Conservation (phyloP, 257 asterid species). For the Paraleonurus japonicus region DNA sequence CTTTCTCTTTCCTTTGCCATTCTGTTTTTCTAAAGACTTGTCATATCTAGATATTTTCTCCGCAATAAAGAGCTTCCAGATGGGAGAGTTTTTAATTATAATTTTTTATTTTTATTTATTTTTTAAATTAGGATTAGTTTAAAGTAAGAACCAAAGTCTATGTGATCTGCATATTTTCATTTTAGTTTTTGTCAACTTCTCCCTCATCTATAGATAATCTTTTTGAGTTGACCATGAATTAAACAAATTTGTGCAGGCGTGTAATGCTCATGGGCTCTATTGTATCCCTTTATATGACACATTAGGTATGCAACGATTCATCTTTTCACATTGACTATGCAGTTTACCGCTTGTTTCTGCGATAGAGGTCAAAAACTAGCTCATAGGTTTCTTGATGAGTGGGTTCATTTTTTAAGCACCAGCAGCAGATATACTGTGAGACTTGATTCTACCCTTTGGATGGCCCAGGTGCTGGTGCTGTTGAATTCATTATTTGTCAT, state of each 20-base stretch:
- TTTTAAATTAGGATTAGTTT: not conserved
- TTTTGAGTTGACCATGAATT: conserved; percentile 25
- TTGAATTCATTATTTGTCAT: conserved; percentile 90
- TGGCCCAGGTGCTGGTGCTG: conserved; percentile 87
- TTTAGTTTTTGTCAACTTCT: not conserved
- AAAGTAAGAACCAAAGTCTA: not conserved
- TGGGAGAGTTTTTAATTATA: conserved; percentile 4
- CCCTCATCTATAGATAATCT: conserved; percentile 1
- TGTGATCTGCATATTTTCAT: not conserved
- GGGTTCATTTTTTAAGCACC: conserved; percentile 21
- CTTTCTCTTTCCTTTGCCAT: not conserved
- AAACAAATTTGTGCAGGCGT: conserved; percentile 64
- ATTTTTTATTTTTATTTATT: not conserved
- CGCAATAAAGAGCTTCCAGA: conserved; percentile 16
- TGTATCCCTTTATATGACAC: conserved; percentile 96
- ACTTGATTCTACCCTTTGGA: conserved; percentile 26
- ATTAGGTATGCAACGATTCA: conserved; percentile 54
- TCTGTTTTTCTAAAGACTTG: conserved; percentile 17
- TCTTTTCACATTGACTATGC: conserved; percentile 8
- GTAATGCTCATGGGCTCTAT: conserved; percentile 91
- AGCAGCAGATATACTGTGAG: conserved; percentile 2
- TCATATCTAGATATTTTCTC: not conserved
- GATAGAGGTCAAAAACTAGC: conserved; percentile 9
- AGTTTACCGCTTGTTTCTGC: conserved; percentile 9
- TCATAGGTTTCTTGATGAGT: conserved; percentile 21